Evolutionary conservation across 2,329 filamentous ascomycete species (phyloP).

Genomic region (Atkinsonella texensis): DNA sequence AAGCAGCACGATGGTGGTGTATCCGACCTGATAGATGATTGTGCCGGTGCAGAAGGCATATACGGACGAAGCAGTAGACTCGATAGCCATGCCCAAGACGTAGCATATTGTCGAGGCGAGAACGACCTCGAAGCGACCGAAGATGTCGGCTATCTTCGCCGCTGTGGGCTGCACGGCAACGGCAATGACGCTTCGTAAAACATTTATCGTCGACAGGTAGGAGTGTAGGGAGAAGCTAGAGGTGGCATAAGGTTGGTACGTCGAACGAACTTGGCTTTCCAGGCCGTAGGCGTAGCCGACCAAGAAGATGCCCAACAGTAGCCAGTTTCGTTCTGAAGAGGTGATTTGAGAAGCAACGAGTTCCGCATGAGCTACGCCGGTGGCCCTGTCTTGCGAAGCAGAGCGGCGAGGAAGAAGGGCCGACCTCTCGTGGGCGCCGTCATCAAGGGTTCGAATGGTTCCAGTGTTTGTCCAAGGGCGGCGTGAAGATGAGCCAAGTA

Average conservation of each 20-base stretch:
- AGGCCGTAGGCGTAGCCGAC: slow-evolving; percentile 49
- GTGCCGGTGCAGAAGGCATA: slow-evolving; percentile 40
- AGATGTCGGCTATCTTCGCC: slow-evolving; percentile 51
- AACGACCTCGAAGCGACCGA: slow-evolving; percentile 49
- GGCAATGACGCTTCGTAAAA: slow-evolving; percentile 45
- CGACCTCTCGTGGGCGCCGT: background rate
- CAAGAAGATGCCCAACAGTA: slow-evolving; percentile 46
- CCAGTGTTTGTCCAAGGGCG: background rate
- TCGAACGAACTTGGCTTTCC: slow-evolving; percentile 37
- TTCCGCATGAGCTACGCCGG: slow-evolving; percentile 41
- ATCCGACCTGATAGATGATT: slow-evolving; percentile 46
- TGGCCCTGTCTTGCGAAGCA: slow-evolving; percentile 4
- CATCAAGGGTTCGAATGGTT: background rate
- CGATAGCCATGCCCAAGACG: slow-evolving; percentile 39
- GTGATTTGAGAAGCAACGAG: slow-evolving; percentile 35
- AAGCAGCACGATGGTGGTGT: slow-evolving; percentile 43
- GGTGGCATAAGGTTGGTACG: slow-evolving; percentile 44
- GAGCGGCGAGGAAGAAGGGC: background rate
- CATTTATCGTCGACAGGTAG: slow-evolving; percentile 45
- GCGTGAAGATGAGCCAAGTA: background rate
- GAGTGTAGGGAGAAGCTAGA: slow-evolving; percentile 39
- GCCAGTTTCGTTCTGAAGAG: slow-evolving; percentile 30
- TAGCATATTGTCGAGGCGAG: slow-evolving; percentile 44
- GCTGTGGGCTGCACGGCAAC: slow-evolving; percentile 46
- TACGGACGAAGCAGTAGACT: slow-evolving; percentile 35